phyloP scores from a whole-genome alignment of 129 eudicot genomes.

The Calendula officinalis region DNA sequence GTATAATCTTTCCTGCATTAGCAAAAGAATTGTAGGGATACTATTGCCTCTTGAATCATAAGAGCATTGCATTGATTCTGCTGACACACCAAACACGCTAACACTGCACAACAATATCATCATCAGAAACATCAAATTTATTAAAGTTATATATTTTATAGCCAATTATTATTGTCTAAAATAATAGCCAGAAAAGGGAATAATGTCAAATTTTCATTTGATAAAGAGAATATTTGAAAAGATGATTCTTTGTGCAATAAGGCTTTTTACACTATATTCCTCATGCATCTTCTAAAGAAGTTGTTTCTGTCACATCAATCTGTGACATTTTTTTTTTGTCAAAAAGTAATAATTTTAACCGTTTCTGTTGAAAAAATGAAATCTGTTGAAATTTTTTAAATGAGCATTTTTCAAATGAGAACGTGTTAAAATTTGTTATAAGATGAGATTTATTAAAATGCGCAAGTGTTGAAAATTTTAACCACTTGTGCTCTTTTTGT shows the following conservation, averaged over 20 bases:
- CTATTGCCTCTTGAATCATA: conserved; percentile 85
- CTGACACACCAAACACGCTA: conserved; percentile 92
- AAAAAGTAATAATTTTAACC: conserved; percentile 6
- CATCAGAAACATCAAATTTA: conserved; percentile 8
- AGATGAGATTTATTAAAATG: not conserved
- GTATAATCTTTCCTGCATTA: conserved; percentile 82
- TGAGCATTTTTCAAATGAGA: conserved; percentile 3
- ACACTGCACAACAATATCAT: conserved; percentile 46
- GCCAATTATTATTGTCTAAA: no score
- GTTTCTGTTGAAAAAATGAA: not conserved
- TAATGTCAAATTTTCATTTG: not conserved
- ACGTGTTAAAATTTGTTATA: not conserved
- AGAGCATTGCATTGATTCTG: conserved; percentile 95
- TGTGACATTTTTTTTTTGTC: not conserved
- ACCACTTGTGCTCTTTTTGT: no score
- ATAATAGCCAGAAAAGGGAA: not conserved
- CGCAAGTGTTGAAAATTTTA: not conserved
- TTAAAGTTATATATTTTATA: no score
- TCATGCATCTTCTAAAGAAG: not conserved
- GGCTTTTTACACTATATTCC: not conserved
- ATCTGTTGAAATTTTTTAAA: not conserved
- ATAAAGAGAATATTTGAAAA: not conserved
- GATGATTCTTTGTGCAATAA: not conserved
- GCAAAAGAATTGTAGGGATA: conserved; percentile 81
- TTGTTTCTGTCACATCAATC: not conserved